A percentile compares a stretch with the other conserved stretches of the same genome.
Evolutionary conservation across 345 rosid species (phyloP).

Genomic region (Eucalyptus sideroxylon): DNA sequence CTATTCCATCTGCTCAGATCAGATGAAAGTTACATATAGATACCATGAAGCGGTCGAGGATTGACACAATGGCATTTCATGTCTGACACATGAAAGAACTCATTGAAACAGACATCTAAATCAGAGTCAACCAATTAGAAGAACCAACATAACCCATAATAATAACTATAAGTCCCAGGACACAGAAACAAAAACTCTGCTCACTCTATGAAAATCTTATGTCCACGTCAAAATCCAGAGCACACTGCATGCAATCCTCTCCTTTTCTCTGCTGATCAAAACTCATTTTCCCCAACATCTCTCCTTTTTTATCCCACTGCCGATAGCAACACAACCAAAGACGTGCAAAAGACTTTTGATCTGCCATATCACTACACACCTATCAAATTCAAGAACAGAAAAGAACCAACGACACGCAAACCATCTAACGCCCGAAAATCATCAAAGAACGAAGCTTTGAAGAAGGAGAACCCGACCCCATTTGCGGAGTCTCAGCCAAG

Average conservation of each 20-base stretch:
- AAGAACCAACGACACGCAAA: not conserved
- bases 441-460: not conserved
- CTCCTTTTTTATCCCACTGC: not conserved
- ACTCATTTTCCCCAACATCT: not conserved
- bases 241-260: not conserved
- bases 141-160: not conserved
- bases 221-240: not conserved
- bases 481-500: conserved; percentile 76
- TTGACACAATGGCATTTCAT: not conserved
- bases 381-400: not conserved
- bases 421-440: not conserved
- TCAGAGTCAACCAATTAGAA: not conserved
- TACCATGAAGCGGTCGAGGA: not conserved
- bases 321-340: not conserved
- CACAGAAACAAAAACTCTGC: not conserved
- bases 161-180: not conserved
- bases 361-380: not conserved
- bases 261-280: not conserved
- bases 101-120: not conserved
- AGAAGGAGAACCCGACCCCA: conserved; percentile 47
- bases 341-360: not conserved
- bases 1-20: conserved; percentile 82
- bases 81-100: not conserved
- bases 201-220: not conserved
- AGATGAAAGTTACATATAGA: not conserved